Evolutionary conservation across 2,329 filamentous ascomycete genomes (phyloP), one percentile per base, ranked within the genome.

Genomic region (Akanthomyces muscarius): DNA sequence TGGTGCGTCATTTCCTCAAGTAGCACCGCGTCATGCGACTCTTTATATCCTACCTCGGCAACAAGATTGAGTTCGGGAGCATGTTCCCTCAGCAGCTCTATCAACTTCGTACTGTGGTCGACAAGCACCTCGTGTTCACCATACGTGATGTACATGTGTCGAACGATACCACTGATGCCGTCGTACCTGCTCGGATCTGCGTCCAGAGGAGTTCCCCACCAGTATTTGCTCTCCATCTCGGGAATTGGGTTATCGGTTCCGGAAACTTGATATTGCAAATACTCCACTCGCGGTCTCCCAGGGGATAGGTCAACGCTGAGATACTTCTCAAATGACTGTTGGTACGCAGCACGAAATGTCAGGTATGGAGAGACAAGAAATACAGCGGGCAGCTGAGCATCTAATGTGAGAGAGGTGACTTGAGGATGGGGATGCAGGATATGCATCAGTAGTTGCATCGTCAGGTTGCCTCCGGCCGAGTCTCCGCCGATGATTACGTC

Each of bases 391-490:
- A 74, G 61, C 3, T 65, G 69, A 36, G 64, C 66, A 1, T 44
- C 42, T 25, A 73, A 51, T 2, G 16, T 18, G 53, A 72, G 41
- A 18, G 58, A 45, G 6, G 62, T 33, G 1, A 67, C 67, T 2
- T 55, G 61, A 1, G 70, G 69, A 30, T 71, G 69, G 2, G 71
- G 69, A 42, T 70, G 68, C 30, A 72, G 47, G 18, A 73, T 55
- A 55, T 74, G 72, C 1, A 68, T 64, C 4, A 73, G 62, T 28
- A 74, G 52, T 61, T 71, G 69, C 4, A 65, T 65, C 0, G 70
- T 68, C n/a, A 75, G 63, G 54, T 73, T 74, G 0, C 68, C 73
- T 6, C 73, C 73, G 0, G 72, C 71, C 23, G 72, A 74, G 50
- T 75, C 73, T 71, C 72, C 56, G 11, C 56, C 56, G 14, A 59